These are phyloP conservation scores for Nemophila menziesii DNA, from an alignment of 257 asterid species.

Conservation along the genomic window DNA sequence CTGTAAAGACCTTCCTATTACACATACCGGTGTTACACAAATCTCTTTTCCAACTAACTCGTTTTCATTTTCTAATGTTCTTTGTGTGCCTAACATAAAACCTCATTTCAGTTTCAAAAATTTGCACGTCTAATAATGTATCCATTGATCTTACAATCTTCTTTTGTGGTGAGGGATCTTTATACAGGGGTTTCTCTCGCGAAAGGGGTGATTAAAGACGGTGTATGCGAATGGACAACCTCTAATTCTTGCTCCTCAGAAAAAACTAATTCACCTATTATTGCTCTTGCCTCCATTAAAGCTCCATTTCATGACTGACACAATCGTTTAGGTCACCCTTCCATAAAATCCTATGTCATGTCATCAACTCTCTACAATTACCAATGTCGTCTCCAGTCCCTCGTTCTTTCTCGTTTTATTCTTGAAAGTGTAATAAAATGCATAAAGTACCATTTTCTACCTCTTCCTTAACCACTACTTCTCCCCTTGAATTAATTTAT, in stretches of 20 bases:
- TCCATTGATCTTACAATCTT: constrained; percentile 5
- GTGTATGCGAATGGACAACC: background rate
- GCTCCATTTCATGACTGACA: background rate
- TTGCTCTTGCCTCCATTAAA: background rate
- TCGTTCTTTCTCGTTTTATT: background rate
- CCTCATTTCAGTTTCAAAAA: background rate
- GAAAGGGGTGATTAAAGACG: background rate
- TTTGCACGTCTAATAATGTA: constrained; percentile 4
- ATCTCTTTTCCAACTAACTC: background rate
- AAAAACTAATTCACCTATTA: background rate
- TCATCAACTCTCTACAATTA: background rate
- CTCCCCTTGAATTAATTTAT: background rate
- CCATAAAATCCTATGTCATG: background rate
- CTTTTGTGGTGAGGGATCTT: constrained; percentile 14
- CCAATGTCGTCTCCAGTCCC: background rate
- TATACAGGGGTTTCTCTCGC: background rate
- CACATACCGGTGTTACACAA: background rate
- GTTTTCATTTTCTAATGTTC: background rate
- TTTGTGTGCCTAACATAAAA: constrained; percentile 6
- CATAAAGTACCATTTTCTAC: background rate
- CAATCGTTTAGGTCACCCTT: background rate
- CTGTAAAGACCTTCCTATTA: background rate
- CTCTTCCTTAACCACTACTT: background rate
- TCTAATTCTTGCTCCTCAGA: too few species aligned
- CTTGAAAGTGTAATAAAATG: background rate